Base-by-base conservation (phyloP, 148 eudicot species). In the Diospyros lotus region DNA sequence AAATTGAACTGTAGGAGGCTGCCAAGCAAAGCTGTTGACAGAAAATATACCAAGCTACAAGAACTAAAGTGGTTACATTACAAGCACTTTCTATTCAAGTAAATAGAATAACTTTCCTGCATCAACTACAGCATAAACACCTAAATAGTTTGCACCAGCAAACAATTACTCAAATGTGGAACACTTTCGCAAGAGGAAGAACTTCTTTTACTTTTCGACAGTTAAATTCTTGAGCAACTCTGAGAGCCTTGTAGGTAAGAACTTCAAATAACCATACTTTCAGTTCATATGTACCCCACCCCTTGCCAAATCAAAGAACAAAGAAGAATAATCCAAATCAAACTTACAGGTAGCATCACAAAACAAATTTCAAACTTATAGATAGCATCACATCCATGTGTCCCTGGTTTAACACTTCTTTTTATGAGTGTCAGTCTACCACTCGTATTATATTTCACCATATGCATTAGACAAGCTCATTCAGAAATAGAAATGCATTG, bases 1-100 rank as follows among this genome's bases (percentile, higher is more conserved):
- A 13, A 69, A 69, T 43, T 69, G 44, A 56, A 69, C n/a, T 13
- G 60, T 39, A 15, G 73, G 60, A 69, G 72, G 44, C 73, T 52
- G 60, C n/a, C 9, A 53, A 39, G 60, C 46, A 69, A 53, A 39
- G 38, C 12, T 12, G 5, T 18, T 14, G 17, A 12, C 4, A 63
- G 42, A 28, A 51, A 28, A 28, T 28, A 28, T 28, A 28, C 28
- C 51, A 2, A 64, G 56, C 14, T 50, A 17, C 2, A 52, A 55
- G 5, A 46, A 14, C 43, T 5, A 15, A 41, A 28, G 43, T 6
- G 8, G 1, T 61, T 14, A 3, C 43, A 40, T 17, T 48, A 28
- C 28, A 28, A 28, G 28, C 28, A 28, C 28, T 28, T 28, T 28
- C 28, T 28, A 28, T 28, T 28, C 28, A 28, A 28, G 28, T 28